Evolutionary conservation across 495 filamentous ascomycete genomes (phyloP), one percentile per base, ranked within the genome.

Genomic region (Neurospora intermedia): DNA sequence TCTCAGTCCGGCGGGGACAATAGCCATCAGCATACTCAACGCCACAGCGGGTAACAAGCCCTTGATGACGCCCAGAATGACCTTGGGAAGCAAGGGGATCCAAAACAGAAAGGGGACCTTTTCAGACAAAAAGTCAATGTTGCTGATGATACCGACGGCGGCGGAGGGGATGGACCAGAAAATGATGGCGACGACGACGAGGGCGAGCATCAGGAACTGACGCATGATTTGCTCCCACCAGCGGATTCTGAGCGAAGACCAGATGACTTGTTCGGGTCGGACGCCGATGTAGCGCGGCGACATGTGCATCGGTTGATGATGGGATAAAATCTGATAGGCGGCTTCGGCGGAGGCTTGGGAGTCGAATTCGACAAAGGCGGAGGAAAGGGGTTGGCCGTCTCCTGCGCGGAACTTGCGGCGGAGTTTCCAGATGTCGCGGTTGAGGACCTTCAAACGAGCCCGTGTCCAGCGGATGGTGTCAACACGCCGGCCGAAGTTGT

Each of bases 121-220:
- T 9, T 88, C 71, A 38, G 84, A 89, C 40, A 97, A 81, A 43
- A 82, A 85, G 76, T 91, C 84, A 77, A 97, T 90, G 79, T 97
- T 93, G 46, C 93, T 95, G 73, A 97, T 87, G 15, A 85, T 74
- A 81, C 92, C 94, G 48, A 97, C 91, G 69, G 92, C 82, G 13
- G 91, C 91, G 45, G 93, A 91, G 6, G 94, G 94, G 74, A 97
- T 92, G 0, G 93, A 92, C 93, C 93, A 97, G 85, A 97, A 96
- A 75, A 97, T 85, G 79, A 97, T 90, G 76, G 93, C 84, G 9
- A 86, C 90, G 13, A 84, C 78, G 31, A 97, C 87, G 77, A 91
- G 87, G 70, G 84, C 85, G 69, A 91, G 83, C 38, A 91, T 90
- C 15, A 85, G 84, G 46, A 90, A 85, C 72, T 90, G 85, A 69